These are phyloP conservation scores for Colletotrichum cereale DNA, from an alignment of 2,329 filamentous ascomycete species.

Conservation along the genomic window DNA sequence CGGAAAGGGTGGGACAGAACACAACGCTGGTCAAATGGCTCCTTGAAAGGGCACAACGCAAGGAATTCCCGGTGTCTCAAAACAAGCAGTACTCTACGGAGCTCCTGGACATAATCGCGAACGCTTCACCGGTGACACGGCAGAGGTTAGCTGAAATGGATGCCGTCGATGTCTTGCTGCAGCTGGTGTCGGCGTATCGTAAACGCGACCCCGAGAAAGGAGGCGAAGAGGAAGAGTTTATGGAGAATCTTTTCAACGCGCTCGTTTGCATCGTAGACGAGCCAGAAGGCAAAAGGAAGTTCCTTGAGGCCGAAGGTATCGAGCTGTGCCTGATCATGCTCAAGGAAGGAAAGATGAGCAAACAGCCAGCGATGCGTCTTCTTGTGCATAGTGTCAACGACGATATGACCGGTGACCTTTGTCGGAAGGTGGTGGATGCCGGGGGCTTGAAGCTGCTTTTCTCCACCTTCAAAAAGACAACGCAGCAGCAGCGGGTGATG, in stretches of 20 bases:
- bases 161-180: slow-evolving; percentile 83
- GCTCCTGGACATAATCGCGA: slow-evolving; percentile 88
- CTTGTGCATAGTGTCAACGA: slow-evolving; percentile 82
- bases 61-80: slow-evolving; percentile 79
- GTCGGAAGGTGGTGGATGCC: slow-evolving; percentile 81
- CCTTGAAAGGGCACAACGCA: slow-evolving; percentile 76
- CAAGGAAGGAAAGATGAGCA: slow-evolving; percentile 87
- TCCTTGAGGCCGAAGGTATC: slow-evolving; percentile 90
- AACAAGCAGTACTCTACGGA: slow-evolving; percentile 98
- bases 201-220: slow-evolving; percentile 88
- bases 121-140: slow-evolving; percentile 77
- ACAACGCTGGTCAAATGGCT: slow-evolving; percentile 81
- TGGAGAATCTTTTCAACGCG: slow-evolving; percentile 92
- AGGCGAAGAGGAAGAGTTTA: slow-evolving; percentile 92
- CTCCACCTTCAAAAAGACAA: slow-evolving; percentile 86
- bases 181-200: slow-evolving; percentile 86
- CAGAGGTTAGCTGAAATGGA: slow-evolving; percentile 73
- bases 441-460: slow-evolving; percentile 89
- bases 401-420: slow-evolving; percentile 69
- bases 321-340: slow-evolving; percentile 95
- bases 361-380: slow-evolving; percentile 80
- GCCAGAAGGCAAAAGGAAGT: slow-evolving; percentile 79
- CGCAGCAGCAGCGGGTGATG: slow-evolving; percentile 22
- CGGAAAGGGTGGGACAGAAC: slow-evolving; percentile 79
- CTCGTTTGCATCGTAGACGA: slow-evolving; percentile 86